Evolutionary conservation across 305 asterid genomes (phyloP).

Genomic region (Stenogyne calaminthoides): DNA sequence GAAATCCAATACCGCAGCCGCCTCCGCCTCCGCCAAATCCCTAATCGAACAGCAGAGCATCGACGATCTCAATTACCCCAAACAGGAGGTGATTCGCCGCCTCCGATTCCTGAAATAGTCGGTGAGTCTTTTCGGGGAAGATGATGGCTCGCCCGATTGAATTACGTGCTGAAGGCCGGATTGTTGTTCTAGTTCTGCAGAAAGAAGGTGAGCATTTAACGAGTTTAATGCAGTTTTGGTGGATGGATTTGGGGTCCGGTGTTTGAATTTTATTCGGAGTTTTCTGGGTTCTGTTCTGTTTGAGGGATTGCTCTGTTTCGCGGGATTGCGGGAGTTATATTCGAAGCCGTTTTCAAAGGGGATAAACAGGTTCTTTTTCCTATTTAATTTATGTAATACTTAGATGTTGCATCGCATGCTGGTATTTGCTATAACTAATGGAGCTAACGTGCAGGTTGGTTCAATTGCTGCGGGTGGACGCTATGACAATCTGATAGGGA

Average conservation of each 20-base stretch:
- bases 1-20: too few species aligned
- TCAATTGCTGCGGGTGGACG: too few species aligned
- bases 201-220: constrained; percentile 59
- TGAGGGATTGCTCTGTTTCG: too few species aligned
- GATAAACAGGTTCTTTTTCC: constrained; percentile 58
- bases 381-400: background rate
- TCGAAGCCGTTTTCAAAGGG: constrained; percentile 90
- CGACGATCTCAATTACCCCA: constrained; percentile 64
- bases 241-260: too few species aligned
- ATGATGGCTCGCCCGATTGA: constrained; percentile 82
- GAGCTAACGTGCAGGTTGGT: constrained; percentile 59
- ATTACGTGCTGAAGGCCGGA: constrained; percentile 77
- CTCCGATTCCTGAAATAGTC: constrained; percentile 88
- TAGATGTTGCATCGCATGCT: background rate
- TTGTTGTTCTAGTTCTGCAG: constrained; percentile 89
- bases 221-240: too few species aligned
- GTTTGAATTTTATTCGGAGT: too few species aligned
- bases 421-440: background rate
- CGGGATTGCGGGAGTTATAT: constrained; percentile 97
- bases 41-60: too few species aligned
- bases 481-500: constrained; percentile 83
- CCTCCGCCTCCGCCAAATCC: too few species aligned
- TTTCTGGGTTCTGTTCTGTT: too few species aligned
- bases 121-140: constrained; percentile 86
- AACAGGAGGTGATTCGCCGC: constrained; percentile 84